A percentile compares a stretch with the other conserved stretches of the same genome.
These are phyloP conservation scores for Millerozyma acaciae DNA, from an alignment of 805 yeast species.

Conservation along the genomic window DNA sequence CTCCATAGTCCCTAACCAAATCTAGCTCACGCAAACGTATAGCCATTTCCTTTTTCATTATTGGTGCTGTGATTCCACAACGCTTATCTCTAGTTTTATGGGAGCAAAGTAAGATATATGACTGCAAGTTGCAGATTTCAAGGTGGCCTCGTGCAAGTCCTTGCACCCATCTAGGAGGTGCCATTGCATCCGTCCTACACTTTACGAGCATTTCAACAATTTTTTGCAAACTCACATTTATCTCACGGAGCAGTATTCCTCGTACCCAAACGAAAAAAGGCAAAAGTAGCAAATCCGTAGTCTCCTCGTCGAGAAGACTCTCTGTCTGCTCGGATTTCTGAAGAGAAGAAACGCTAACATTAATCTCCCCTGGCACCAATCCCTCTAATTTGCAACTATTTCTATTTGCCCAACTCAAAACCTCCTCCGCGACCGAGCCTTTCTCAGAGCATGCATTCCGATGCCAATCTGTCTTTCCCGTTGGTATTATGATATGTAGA, in stretches of 20 bases:
- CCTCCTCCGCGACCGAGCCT: slow-evolving; percentile 43
- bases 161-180: too few species aligned
- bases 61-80: slow-evolving; percentile 93
- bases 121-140: slow-evolving; percentile 30
- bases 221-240: slow-evolving; percentile 38
- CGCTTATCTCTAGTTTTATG: slow-evolving; percentile 88
- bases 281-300: slow-evolving; percentile 56
- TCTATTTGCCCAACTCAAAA: slow-evolving; percentile 32
- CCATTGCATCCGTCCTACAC: slow-evolving; percentile 2
- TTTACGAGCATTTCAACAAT: slow-evolving; percentile 38
- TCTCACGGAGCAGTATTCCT: slow-evolving; percentile 43
- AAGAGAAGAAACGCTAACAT: slow-evolving; percentile 53
- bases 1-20: slow-evolving; percentile 71
- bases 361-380: slow-evolving; percentile 24
- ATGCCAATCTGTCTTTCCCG: slow-evolving; percentile 82
- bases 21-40: slow-evolving; percentile 65
- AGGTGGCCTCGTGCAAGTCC: slow-evolving; percentile 17
- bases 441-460: slow-evolving; percentile 57
- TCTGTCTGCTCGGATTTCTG: slow-evolving; percentile 42
- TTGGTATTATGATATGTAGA: slow-evolving; percentile 73
- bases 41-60: slow-evolving; percentile 77
- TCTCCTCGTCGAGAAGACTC: slow-evolving; percentile 40
- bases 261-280: slow-evolving; percentile 74
- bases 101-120: slow-evolving; percentile 73
- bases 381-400: slow-evolving; percentile 13